Conservation (phyloP, 2,329 filamentous ascomycete species). For the Sporothrix schenckii region DNA sequence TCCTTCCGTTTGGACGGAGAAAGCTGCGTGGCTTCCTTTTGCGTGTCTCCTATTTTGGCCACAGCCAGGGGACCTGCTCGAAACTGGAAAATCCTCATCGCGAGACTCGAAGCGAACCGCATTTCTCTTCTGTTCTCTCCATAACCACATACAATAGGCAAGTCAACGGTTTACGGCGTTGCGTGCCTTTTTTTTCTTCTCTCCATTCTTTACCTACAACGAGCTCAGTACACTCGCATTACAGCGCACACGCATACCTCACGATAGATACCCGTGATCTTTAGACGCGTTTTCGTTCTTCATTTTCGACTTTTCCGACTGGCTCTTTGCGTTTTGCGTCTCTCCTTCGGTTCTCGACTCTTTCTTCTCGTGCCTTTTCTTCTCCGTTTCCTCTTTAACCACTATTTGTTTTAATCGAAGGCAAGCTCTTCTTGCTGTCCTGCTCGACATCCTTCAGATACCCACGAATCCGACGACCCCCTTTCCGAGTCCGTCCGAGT, state of each 20-base stretch:
- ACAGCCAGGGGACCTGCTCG: slow-evolving; percentile 16
- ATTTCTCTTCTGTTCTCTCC: not conserved
- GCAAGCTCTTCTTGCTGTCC: slow-evolving; percentile 9
- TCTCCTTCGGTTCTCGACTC: slow-evolving; percentile 15
- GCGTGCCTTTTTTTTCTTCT: not conserved
- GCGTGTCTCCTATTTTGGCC: slow-evolving; percentile 24
- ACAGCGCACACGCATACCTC: slow-evolving; percentile 1
- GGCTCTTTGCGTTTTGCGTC: slow-evolving; percentile 7
- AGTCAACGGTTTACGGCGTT: slow-evolving; percentile 22
- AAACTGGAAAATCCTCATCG: slow-evolving; percentile 25
- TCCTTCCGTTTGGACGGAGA: slow-evolving; percentile 21
- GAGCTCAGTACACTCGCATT: slow-evolving; percentile 15
- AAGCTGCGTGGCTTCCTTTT: slow-evolving; percentile 15
- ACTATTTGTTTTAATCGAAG: slow-evolving; percentile 27
- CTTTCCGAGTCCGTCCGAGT: slow-evolving; percentile 19
- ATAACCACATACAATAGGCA: not conserved
- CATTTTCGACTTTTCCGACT: not conserved
- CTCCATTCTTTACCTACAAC: not conserved
- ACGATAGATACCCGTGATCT: slow-evolving; percentile 19
- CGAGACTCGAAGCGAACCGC: slow-evolving; percentile 22
- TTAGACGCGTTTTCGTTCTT: slow-evolving; percentile 30
- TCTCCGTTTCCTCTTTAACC: slow-evolving; percentile 8
- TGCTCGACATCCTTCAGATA: slow-evolving; percentile 3
- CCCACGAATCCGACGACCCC: slow-evolving; percentile 8
- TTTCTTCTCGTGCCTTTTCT: slow-evolving; percentile 27